Base-by-base conservation (phyloP, 1,139 yeast species). In the Zygoascus hellenicus region DNA sequence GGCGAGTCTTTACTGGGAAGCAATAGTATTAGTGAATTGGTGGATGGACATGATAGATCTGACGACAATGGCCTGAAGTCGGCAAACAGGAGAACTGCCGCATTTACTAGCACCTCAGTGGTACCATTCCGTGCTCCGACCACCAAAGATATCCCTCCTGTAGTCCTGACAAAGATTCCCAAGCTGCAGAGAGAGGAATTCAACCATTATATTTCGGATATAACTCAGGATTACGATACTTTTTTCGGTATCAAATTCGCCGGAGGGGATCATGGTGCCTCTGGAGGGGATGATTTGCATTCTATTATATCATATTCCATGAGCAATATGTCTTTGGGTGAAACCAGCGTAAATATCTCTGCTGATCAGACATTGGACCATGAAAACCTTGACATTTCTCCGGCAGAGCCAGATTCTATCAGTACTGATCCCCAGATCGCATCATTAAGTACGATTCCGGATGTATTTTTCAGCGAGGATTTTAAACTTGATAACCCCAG, bases 401-500 rank as follows among this genome's bases (percentile, higher is more conserved):
- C 38, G 3, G 17, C 19, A 6, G 17, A 35, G 3, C 6, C 38
- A 4, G n/a, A 11, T 5, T 5, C 17, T 13, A 35, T 14, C n/a
- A 11, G 7, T 22, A 22, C 7, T 7, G 26, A 22, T 4, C 7
- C 26, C 7, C 26, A 22, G 26, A 13, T 55, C 32, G 47, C 64
- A 2, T 61, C 69, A 7, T 48, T 67, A 28, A 58, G 68, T 2
- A 58, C 72, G 1, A 77, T 92, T 2, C 97, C 98, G 0, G 65
- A 68, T 3, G 78, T 87, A 1, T 94, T 78, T 58, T 79, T 83
- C 51, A 78, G 76, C 35, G 70, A 76, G 5, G 76, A 81, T 45
- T 92, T 92, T 65, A 75, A 88, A 54, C 71, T 92, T 36, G 97
- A 92, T 60, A 89, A 94, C 61, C 97, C 97, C 3, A 72, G 96